A percentile compares a stretch with the other conserved stretches of the same genome.
Conservation (phyloP, 371 early-diverging fungal species). For the Choanephora cucurbitarum region DNA sequence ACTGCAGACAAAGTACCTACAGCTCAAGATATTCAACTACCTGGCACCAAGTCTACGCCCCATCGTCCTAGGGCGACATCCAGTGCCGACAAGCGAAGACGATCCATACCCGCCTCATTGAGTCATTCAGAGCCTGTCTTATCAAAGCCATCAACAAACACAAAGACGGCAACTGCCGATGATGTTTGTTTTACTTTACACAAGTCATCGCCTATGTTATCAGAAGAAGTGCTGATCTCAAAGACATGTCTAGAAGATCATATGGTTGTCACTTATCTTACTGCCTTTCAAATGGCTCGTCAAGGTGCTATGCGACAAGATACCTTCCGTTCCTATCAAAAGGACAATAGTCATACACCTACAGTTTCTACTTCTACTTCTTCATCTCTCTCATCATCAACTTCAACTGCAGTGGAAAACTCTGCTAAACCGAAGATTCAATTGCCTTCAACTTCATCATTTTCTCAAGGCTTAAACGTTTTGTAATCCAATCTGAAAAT, state of each 20-base stretch:
- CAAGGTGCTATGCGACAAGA: constrained; percentile 44
- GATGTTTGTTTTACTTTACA: constrained; percentile 40
- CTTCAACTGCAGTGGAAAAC: neutral
- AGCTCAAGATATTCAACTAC: constrained; percentile 9
- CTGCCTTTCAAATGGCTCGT: constrained; percentile 43
- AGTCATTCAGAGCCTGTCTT: constrained; percentile 29
- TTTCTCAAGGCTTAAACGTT: neutral
- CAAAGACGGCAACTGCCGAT: constrained; percentile 1
- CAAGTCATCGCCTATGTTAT: constrained; percentile 33
- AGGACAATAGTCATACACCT: constrained; percentile 1
- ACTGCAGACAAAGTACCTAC: constrained; percentile 1
- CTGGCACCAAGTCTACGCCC: constrained; percentile 6
- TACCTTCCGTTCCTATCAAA: neutral
- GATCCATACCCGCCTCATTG: constrained; percentile 8
- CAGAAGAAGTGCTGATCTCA: constrained; percentile 46
- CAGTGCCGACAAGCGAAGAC: constrained; percentile 5
- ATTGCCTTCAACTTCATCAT: neutral
- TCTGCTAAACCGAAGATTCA: constrained; percentile 8
- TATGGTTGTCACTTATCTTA: constrained; percentile 52
- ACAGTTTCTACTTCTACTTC: constrained; percentile 16
- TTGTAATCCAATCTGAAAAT: no score
- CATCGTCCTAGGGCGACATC: constrained; percentile 5
- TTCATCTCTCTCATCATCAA: constrained; percentile 8
- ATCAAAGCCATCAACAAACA: constrained; percentile 1
- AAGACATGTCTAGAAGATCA: constrained; percentile 54